Evolutionary conservation across 768 basidiomycete genomes (phyloP).

Genomic region (Phaeotremella fagi): DNA sequence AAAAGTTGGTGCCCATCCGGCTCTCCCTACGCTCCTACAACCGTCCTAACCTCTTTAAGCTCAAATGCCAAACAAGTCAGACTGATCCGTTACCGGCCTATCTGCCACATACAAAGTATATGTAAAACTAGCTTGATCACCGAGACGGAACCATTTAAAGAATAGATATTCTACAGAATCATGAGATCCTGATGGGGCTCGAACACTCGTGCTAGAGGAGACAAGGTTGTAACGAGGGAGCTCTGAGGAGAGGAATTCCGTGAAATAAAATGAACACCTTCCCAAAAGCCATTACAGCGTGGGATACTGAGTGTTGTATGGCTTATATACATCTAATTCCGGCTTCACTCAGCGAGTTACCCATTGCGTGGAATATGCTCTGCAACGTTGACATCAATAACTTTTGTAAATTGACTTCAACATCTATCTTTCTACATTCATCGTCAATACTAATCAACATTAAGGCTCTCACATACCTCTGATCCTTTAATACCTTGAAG

Average conservation of each 20-base stretch:
- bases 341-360: not conserved
- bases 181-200: conserved; percentile 39
- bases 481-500: not conserved
- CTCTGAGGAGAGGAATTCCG: conserved; percentile 40
- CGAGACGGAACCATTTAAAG: conserved; percentile 26
- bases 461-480: not conserved
- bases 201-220: conserved; percentile 46
- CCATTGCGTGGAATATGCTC: not conserved
- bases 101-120: conserved; percentile 16
- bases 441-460: not conserved
- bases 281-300: conserved; percentile 43
- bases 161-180: too few species aligned
- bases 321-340: not conserved
- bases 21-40: conserved; percentile 41
- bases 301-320: not conserved
- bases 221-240: conserved; percentile 32
- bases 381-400: not conserved
- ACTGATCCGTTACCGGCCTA: conserved; percentile 46
- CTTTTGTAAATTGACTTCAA: not conserved
- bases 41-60: conserved; percentile 40
- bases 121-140: conserved; percentile 39
- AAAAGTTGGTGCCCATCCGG: conserved; percentile 44
- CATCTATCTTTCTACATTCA: not conserved
- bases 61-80: conserved; percentile 39
- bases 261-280: conserved; percentile 36